Evolutionary conservation across 805 yeast species (phyloP).

Genomic region (Ogataea minuta): DNA sequence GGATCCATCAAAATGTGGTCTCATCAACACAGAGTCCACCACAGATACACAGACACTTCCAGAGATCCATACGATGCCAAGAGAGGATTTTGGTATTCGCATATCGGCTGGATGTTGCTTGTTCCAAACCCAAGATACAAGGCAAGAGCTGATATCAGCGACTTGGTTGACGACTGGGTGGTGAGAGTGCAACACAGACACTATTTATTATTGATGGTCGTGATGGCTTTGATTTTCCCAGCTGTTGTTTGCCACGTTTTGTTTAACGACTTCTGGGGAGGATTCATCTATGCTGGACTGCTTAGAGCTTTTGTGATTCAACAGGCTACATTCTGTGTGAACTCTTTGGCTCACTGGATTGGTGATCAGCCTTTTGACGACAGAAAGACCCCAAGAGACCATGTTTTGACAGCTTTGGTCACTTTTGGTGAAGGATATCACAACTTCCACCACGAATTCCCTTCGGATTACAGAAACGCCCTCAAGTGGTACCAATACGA

Average conservation of each 20-base stretch:
- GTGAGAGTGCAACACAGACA: conserved; percentile 82
- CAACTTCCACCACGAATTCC: conserved; percentile 89
- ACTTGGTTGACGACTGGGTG: conserved; percentile 74
- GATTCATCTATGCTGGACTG: conserved; percentile 74
- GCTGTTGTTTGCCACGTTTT: conserved; percentile 51
- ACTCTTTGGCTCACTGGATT: conserved; percentile 83
- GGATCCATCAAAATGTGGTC: conserved; percentile 92
- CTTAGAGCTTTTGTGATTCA: conserved; percentile 68
- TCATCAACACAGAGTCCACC: conserved; percentile 82
- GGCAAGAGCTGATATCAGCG: conserved; percentile 80
- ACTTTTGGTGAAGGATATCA: conserved; percentile 91
- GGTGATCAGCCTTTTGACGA: conserved; percentile 87
- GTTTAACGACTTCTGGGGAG: conserved; percentile 66
- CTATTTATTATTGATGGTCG: conserved; percentile 59
- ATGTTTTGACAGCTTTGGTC: conserved; percentile 73
- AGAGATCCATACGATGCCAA: conserved; percentile 89
- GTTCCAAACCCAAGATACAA: conserved; percentile 79
- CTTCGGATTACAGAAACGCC: conserved; percentile 85
- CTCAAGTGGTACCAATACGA: conserved; percentile 86
- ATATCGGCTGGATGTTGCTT: conserved; percentile 81
- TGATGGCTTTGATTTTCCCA: conserved; percentile 63
- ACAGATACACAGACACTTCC: conserved; percentile 77
- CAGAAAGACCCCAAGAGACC: conserved; percentile 84
- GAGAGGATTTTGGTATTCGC: conserved; percentile 79
- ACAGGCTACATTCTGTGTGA: conserved; percentile 85